Conservation (phyloP, 129 eudicot genomes). For the Helianthus tuberosus region DNA sequence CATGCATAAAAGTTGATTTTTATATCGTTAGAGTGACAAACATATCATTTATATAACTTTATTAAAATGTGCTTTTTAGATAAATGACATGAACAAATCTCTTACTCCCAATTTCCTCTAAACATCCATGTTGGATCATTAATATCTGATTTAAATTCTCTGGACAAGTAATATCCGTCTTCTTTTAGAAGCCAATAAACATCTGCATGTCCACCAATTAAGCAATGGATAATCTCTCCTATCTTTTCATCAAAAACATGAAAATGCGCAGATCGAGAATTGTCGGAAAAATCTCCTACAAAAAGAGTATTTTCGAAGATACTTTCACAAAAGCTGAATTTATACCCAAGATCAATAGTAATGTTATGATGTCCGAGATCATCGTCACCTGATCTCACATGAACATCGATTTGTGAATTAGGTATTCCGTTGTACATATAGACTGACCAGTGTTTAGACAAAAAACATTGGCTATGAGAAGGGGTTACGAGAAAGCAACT, state of each 20-base stretch:
- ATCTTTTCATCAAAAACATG: not conserved
- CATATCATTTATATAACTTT: not conserved
- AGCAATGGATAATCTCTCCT: not conserved
- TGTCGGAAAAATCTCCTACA: constrained; percentile 2
- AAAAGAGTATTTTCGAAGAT: not conserved
- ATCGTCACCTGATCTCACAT: not conserved
- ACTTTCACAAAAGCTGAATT: constrained; percentile 2
- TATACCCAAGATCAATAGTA: not conserved
- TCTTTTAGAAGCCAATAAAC: constrained; percentile 3
- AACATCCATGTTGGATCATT: not conserved
- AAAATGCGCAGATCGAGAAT: not conserved
- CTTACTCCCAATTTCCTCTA: not conserved
- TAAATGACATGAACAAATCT: too few species aligned
- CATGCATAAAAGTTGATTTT: too few species aligned
- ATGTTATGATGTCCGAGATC: too few species aligned
- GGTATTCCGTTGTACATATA: constrained; percentile 16
- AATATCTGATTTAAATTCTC: not conserved
- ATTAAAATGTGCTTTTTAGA: too few species aligned
- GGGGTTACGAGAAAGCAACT: not conserved
- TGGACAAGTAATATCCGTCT: not conserved
- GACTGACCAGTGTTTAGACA: not conserved
- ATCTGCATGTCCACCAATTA: not conserved
- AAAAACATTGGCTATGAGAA: not conserved
- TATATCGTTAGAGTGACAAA: too few species aligned
- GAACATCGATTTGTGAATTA: not conserved